Evolutionary conservation across 371 early-diverging fungal species (phyloP).

Genomic region (Dichotomocladium elegans): DNA sequence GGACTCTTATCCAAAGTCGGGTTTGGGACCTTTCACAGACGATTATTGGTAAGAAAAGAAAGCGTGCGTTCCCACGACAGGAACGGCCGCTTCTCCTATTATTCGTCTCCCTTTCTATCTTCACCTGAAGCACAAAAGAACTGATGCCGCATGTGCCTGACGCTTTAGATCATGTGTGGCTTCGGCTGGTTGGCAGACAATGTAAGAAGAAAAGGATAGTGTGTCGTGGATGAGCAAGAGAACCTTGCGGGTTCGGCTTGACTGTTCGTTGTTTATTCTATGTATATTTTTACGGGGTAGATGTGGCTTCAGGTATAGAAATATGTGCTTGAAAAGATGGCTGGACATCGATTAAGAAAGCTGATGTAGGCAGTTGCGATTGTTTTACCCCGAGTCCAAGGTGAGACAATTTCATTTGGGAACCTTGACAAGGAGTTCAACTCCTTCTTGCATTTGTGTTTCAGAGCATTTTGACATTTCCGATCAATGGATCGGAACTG

Average conservation of each 20-base stretch:
- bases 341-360: background rate
- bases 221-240: background rate
- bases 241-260: constrained; percentile 1
- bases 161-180: constrained; percentile 61
- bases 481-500: constrained; percentile 56
- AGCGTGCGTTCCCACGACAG: too few species aligned
- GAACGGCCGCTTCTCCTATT: background rate
- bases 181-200: constrained; percentile 89
- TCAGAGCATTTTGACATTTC: constrained; percentile 57
- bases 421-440: background rate
- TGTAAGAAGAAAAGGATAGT: constrained; percentile 38
- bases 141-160: background rate
- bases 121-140: background rate
- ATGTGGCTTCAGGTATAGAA: constrained; percentile 65
- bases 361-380: constrained; percentile 54
- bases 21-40: constrained; percentile 74
- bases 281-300: constrained; percentile 29
- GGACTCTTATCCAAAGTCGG: constrained; percentile 67
- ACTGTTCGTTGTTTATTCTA: background rate
- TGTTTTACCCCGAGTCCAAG: constrained; percentile 57
- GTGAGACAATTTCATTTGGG: too few species aligned
- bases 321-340: background rate
- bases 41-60: constrained; percentile 71
- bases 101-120: background rate
- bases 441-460: background rate